Percentiles rank a stretch among this genome's conserved stretches.
These are phyloP conservation scores for Citrus glauca DNA, from an alignment of 345 rosid genomes.

Conservation along the genomic window DNA sequence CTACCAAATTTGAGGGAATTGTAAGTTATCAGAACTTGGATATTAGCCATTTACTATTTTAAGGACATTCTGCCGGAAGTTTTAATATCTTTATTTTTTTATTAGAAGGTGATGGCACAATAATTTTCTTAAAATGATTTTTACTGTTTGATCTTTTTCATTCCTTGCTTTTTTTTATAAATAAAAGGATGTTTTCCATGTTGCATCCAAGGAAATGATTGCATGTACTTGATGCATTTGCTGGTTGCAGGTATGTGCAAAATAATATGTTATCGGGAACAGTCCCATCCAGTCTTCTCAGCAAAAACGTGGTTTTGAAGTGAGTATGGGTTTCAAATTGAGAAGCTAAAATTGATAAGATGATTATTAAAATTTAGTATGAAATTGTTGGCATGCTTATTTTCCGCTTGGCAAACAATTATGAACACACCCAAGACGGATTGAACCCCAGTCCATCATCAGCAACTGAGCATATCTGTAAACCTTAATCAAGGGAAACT, in stretches of 20 bases:
- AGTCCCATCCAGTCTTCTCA: slow-evolving; percentile 60
- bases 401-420: background rate
- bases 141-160: background rate
- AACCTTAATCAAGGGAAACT: background rate
- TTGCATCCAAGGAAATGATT: background rate
- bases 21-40: slow-evolving; percentile 56
- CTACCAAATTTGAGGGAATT: slow-evolving; percentile 85
- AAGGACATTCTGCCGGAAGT: slow-evolving; percentile 1
- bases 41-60: background rate
- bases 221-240: slow-evolving; percentile 22
- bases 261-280: slow-evolving; percentile 77
- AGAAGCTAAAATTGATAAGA: slow-evolving; percentile 1
- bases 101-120: background rate
- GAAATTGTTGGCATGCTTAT: background rate
- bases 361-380: slow-evolving; percentile 4
- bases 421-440: background rate
- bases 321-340: slow-evolving; percentile 35
- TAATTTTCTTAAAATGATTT: background rate
- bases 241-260: slow-evolving; percentile 72
- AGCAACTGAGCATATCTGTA: background rate
- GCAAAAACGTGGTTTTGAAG: slow-evolving; percentile 53
- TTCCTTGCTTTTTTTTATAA: background rate
- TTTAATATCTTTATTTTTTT: slow-evolving; percentile 1
- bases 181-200: background rate
- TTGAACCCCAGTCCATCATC: background rate